Conservation (phyloP, 140 eudicot genomes). For the Flaveria floridana region DNA sequence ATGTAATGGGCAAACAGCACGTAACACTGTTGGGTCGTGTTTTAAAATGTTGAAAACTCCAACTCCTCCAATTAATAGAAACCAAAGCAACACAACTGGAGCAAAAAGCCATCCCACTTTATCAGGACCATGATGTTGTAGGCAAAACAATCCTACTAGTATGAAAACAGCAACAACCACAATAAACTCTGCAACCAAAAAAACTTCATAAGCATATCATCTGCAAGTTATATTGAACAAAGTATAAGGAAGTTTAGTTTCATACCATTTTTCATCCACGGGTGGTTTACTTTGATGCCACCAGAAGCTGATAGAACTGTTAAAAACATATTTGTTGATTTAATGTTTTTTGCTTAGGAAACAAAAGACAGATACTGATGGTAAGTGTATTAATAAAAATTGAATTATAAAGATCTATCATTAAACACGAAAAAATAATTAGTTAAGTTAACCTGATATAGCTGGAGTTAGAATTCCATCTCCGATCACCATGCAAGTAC, state of each 20-base stretch:
- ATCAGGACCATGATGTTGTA: conserved; percentile 45
- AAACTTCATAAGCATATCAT: conserved; percentile 19
- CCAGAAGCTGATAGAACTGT: conserved; percentile 90
- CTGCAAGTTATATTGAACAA: conserved; percentile 12
- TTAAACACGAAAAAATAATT: not conserved
- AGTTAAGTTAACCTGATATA: conserved; percentile 31
- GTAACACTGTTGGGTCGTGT: conserved; percentile 32
- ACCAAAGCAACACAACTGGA: conserved; percentile 42
- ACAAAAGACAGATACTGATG: too few relatives aligned
- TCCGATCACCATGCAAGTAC: conserved; percentile 46
- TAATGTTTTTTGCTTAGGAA: too few relatives aligned
- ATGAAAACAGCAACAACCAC: conserved; percentile 36
- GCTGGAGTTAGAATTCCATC: conserved; percentile 43
- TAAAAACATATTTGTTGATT: conserved; percentile 3
- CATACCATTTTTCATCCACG: conserved; percentile 69
- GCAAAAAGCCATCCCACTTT: conserved; percentile 47
- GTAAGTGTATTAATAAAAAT: too few relatives aligned
- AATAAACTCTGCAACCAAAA: conserved; percentile 30
- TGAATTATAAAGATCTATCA: not conserved
- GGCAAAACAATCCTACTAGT: conserved; percentile 36
- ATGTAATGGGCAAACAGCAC: conserved; percentile 35
- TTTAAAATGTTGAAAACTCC: conserved; percentile 38
- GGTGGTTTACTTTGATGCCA: conserved; percentile 78
- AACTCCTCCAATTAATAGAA: conserved; percentile 38
- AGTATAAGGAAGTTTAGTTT: not conserved